A percentile compares a stretch with the other conserved stretches of the same genome.
phyloP scores from a whole-genome alignment of 139 green algal species.

The Tetratostichococcus sp. region DNA sequence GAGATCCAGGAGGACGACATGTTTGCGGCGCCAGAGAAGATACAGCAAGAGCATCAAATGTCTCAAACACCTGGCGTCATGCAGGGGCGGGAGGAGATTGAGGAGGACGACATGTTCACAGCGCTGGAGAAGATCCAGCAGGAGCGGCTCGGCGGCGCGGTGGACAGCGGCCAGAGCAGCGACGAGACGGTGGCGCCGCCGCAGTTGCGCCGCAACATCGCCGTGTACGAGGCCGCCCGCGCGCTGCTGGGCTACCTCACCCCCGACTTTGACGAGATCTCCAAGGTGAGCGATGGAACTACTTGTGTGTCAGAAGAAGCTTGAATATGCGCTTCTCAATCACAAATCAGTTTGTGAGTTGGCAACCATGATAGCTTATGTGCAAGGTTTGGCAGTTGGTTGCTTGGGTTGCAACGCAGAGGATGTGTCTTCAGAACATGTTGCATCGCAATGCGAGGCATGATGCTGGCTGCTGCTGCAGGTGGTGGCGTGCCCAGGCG shows the following conservation, averaged over 20 bases:
- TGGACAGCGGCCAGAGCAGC: slow-evolving; percentile 10
- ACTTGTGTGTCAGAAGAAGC: no score
- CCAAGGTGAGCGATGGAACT: slow-evolving; percentile 8
- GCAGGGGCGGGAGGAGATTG: slow-evolving; percentile 58
- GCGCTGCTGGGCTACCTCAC: slow-evolving; percentile 76
- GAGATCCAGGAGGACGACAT: no score
- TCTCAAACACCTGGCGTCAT: no score
- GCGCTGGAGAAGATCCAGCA: slow-evolving; percentile 83
- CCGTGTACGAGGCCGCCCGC: slow-evolving; percentile 82
- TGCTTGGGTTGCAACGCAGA: no score
- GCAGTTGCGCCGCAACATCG: slow-evolving; percentile 24
- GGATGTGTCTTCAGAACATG: no score
- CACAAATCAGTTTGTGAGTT: no score
- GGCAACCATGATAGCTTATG: no score
- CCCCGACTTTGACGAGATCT: slow-evolving; percentile 79
- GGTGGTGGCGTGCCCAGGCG: slow-evolving; percentile 48
- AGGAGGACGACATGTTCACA: slow-evolving; percentile 72
- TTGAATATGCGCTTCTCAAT: no score
- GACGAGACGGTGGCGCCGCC: slow-evolving; percentile 26
- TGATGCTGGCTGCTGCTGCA: slow-evolving; percentile 15
- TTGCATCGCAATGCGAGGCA: no score
- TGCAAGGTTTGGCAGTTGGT: no score
- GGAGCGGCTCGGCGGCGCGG: slow-evolving; percentile 33
- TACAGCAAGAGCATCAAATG: no score
- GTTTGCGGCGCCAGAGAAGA: no score